Evolutionary conservation across 2,329 filamentous ascomycete genomes (phyloP), one percentile per base, ranked within the genome.

Genomic region (Botryotinia narcissicola): DNA sequence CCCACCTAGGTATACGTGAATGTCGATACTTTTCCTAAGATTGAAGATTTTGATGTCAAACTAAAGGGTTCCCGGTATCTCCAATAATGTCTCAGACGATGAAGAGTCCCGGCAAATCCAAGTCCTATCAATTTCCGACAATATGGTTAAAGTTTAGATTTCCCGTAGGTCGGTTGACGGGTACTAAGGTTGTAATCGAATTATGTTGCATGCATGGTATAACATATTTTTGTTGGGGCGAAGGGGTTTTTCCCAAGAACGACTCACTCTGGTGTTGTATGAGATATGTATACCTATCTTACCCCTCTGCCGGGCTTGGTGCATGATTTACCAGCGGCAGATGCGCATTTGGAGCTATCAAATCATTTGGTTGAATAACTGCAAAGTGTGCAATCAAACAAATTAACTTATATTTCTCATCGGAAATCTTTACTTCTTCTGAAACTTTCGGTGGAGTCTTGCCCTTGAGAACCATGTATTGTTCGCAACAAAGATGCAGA

Each of bases 81-180:
- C 61, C 40, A 35, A 18, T 57, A 22, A 57, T 72, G 46, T 66
- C 20, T 60, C 48, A 42, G 32, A 54, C 59, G 32, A 29, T 37
- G 37, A 59, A 37, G 70, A 64, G 12, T 66, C 51, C 35, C n/a
- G 60, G 22, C 32, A 18, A 71, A 66, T 22, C 70, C 46, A 46
- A 32, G 20, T 44, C 40, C 20, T 25, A 57, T n/a, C 37, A 72
- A 72, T 59, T 72, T 72, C 70, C 70, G 70, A 60, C 70, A 72
- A 35, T 60, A 22, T 68, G 70, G 70, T 72, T 72, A 72, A 72
- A 72, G 70, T 72, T 72, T 72, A 60, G 70, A 67, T 68, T 66
- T 67, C 70, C 70, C 70, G 70, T 54, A 60, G 48, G 37, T 12
- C 40, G 51, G 40, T 66, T 40, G 35, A 72, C 60, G 32, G 64